Evolutionary conservation across 2,329 filamentous ascomycete species (phyloP).

Genomic region (Sarocladiaceae sp.): DNA sequence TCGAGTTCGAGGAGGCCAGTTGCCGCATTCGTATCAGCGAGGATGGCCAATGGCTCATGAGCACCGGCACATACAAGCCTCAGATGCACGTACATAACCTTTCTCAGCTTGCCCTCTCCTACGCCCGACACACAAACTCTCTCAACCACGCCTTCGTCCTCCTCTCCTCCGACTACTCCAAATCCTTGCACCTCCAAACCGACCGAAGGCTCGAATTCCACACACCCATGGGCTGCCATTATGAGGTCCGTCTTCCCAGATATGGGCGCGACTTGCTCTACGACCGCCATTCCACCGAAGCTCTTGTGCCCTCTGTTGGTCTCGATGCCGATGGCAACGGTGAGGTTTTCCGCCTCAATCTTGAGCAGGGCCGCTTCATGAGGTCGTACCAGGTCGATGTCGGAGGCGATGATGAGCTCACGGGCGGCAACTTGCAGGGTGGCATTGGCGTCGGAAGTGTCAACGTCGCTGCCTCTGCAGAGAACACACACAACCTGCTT

Average conservation of each 20-base stretch:
- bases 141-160: slow-evolving; percentile 89
- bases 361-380: slow-evolving; percentile 91
- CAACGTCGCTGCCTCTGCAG: slow-evolving; percentile 80
- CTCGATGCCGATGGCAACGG: slow-evolving; percentile 79
- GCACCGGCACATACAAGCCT: slow-evolving; percentile 67
- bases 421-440: slow-evolving; percentile 74
- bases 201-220: slow-evolving; percentile 92
- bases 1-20: slow-evolving; percentile 95
- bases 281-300: slow-evolving; percentile 75
- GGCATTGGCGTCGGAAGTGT: slow-evolving; percentile 80
- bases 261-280: slow-evolving; percentile 90
- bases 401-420: slow-evolving; percentile 69
- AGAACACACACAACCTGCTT: slow-evolving; percentile 80
- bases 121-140: slow-evolving; percentile 81
- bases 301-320: slow-evolving; percentile 80
- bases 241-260: slow-evolving; percentile 80
- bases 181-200: slow-evolving; percentile 87
- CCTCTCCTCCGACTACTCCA: slow-evolving; percentile 85
- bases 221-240: slow-evolving; percentile 80
- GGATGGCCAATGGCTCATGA: slow-evolving; percentile 97
- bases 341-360: slow-evolving; percentile 87
- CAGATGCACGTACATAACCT: slow-evolving; percentile 90
- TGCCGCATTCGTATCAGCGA: slow-evolving; percentile 84
- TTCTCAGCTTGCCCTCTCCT: slow-evolving; percentile 89
- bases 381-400: slow-evolving; percentile 88